Percentiles rank a stretch among this genome's conserved stretches.
Conservation (phyloP, 129 eudicot genomes). For the Rutidosis leptorrhynchoides region DNA sequence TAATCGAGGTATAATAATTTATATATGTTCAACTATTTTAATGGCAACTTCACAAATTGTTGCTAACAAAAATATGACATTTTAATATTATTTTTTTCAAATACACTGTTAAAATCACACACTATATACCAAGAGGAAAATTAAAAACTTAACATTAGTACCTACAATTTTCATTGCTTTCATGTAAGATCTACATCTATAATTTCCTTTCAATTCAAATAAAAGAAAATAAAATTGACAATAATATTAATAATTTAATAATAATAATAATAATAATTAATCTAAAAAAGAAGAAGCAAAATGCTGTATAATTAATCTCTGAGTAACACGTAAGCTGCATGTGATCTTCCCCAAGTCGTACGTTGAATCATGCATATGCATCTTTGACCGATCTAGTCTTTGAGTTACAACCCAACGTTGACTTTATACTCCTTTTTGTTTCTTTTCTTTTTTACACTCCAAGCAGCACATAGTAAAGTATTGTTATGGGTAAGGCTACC, state of each 20-base stretch:
- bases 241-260: not conserved
- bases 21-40: too few species aligned
- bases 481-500: conserved; percentile 87
- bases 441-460: conserved; percentile 67
- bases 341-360: conserved; percentile 26
- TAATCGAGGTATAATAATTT: too few species aligned
- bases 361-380: conserved; percentile 32
- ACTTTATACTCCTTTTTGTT: conserved; percentile 22
- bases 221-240: not conserved
- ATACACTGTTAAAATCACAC: too few species aligned
- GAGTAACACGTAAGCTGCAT: conserved; percentile 37
- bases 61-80: too few species aligned
- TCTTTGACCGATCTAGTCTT: conserved; percentile 38
- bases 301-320: conserved; percentile 18
- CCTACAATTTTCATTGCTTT: conserved; percentile 26
- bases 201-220: conserved; percentile 29
- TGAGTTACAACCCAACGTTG: conserved; percentile 25
- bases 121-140: too few species aligned
- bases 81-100: too few species aligned
- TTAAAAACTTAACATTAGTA: not conserved
- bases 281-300: not conserved
- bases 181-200: conserved; percentile 32
- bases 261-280: not conserved
- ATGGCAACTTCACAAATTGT: too few species aligned
- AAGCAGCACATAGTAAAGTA: conserved; percentile 84